A percentile compares a stretch with the other conserved stretches of the same genome.
Conservation (phyloP, 305 asterid species). For the Striga hermonthica region DNA sequence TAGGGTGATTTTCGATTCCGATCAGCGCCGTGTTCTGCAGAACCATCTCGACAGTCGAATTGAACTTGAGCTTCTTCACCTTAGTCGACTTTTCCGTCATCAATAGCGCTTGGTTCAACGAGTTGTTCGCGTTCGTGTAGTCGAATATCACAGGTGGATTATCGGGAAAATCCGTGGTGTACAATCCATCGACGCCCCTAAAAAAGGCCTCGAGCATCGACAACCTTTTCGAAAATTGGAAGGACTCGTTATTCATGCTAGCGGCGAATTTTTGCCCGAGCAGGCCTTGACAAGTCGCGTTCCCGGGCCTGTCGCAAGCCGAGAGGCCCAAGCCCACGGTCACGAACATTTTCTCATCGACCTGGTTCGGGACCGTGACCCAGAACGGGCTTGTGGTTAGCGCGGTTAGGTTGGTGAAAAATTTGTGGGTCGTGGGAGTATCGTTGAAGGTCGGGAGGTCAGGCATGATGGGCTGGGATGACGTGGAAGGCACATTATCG, state of each 20-base stretch:
- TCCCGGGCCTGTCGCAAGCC: slow-evolving; percentile 42
- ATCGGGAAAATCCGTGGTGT: slow-evolving; percentile 55
- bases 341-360: slow-evolving; percentile 51
- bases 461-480: slow-evolving; percentile 47
- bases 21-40: slow-evolving; percentile 57
- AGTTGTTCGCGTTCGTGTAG: slow-evolving; percentile 41
- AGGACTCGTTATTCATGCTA: slow-evolving; percentile 69
- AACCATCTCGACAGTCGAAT: slow-evolving; percentile 52
- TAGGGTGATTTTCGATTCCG: slow-evolving; percentile 58
- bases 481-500: slow-evolving; percentile 22
- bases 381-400: slow-evolving; percentile 46
- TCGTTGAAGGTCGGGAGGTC: slow-evolving; percentile 58
- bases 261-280: slow-evolving; percentile 44
- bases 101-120: slow-evolving; percentile 30
- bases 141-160: slow-evolving; percentile 52
- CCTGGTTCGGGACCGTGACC: slow-evolving; percentile 37
- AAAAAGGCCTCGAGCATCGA: slow-evolving; percentile 57
- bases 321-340: slow-evolving; percentile 47
- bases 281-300: slow-evolving; percentile 43
- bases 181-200: slow-evolving; percentile 41
- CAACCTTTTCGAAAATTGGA: slow-evolving; percentile 42
- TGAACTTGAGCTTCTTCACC: slow-evolving; percentile 48
- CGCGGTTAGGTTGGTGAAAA: slow-evolving; percentile 46
- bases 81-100: slow-evolving; percentile 55
- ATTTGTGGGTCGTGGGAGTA: slow-evolving; percentile 58